phyloP scores from a whole-genome alignment of 2,329 filamentous ascomycete genomes.

The Saccharata proteae region DNA sequence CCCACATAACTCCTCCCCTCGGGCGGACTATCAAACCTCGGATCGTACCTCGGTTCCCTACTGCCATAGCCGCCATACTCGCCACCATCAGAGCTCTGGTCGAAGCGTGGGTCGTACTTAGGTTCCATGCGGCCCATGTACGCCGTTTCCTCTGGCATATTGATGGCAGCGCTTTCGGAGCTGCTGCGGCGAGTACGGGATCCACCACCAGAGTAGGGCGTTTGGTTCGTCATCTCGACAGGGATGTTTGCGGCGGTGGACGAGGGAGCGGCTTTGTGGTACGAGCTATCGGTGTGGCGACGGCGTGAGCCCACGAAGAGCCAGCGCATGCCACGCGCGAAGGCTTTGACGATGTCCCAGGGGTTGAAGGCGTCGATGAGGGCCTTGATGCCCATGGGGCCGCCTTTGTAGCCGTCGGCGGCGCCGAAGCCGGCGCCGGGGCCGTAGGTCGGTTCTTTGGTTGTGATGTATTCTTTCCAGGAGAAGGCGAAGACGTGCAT shows the following conservation, averaged over 20 bases:
- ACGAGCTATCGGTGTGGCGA: constrained; percentile 35
- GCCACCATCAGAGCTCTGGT: too few relatives aligned
- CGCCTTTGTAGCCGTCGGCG: constrained; percentile 19
- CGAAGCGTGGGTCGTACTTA: too few relatives aligned
- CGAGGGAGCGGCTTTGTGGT: constrained; percentile 13
- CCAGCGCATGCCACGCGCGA: constrained; percentile 68
- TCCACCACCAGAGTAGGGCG: too few relatives aligned
- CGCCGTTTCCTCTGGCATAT: too few relatives aligned
- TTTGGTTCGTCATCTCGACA: constrained; percentile 8
- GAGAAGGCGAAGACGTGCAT: constrained; percentile 76
- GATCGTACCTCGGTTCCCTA: too few relatives aligned
- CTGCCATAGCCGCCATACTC: too few relatives aligned
- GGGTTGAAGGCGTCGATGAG: constrained; percentile 63
- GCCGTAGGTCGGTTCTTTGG: constrained; percentile 14
- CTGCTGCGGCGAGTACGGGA: too few relatives aligned
- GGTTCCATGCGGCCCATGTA: too few relatives aligned
- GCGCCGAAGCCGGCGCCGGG: constrained; percentile 10
- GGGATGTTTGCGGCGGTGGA: neutral
- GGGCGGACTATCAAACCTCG: too few relatives aligned
- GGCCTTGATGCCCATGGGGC: constrained; percentile 52
- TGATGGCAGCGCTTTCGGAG: too few relatives aligned
- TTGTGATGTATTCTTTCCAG: constrained; percentile 53
- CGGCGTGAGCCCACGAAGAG: constrained; percentile 60
- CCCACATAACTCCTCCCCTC: too few relatives aligned
- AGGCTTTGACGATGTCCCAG: constrained; percentile 73